These are phyloP conservation scores for Gaeumannomyces sp. DNA, from an alignment of 2,329 filamentous ascomycete genomes.

Conservation along the genomic window DNA sequence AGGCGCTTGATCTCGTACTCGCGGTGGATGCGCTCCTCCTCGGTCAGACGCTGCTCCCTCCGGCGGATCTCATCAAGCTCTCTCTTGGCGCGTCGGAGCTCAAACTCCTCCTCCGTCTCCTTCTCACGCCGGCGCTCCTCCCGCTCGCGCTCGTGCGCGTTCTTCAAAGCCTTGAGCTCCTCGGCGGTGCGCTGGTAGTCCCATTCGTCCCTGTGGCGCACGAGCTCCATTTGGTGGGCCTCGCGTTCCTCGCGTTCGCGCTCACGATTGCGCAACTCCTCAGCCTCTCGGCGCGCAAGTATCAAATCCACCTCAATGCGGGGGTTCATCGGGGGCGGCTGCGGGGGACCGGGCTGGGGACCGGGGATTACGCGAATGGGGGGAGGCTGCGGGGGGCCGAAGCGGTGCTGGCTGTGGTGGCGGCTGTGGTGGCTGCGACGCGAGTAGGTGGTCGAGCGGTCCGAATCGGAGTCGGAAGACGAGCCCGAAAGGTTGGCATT, in stretches of 20 bases:
- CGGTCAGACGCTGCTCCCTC: constrained; percentile 24
- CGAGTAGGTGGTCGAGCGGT: constrained; percentile 14
- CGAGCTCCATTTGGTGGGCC: constrained; percentile 22
- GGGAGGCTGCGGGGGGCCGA: not conserved
- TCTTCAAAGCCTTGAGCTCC: constrained; percentile 33
- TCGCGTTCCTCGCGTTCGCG: constrained; percentile 12
- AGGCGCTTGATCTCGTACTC: constrained; percentile 44
- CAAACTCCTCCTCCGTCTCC: constrained; percentile 38
- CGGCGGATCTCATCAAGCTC: constrained; percentile 42
- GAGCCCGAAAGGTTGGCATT: constrained; percentile 18
- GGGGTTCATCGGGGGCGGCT: not conserved
- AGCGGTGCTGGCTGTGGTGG: constrained; percentile 2
- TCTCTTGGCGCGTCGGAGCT: constrained; percentile 41
- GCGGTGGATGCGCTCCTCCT: constrained; percentile 44
- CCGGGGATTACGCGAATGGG: not conserved
- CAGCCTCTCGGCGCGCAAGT: constrained; percentile 35
- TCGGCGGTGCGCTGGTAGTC: constrained; percentile 31
- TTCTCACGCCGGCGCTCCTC: constrained; percentile 31
- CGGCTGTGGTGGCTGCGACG: constrained; percentile 3
- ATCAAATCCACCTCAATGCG: constrained; percentile 27
- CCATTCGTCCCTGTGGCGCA: constrained; percentile 17
- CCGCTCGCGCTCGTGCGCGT: constrained; percentile 23
- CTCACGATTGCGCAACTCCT: constrained; percentile 29
- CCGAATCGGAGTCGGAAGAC: constrained; percentile 37
- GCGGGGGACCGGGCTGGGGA: not conserved